A percentile compares a stretch with the other conserved stretches of the same genome.
These are phyloP conservation scores for Coemansia sp. DNA, from an alignment of 192 early-diverging fungal species.

Conservation along the genomic window DNA sequence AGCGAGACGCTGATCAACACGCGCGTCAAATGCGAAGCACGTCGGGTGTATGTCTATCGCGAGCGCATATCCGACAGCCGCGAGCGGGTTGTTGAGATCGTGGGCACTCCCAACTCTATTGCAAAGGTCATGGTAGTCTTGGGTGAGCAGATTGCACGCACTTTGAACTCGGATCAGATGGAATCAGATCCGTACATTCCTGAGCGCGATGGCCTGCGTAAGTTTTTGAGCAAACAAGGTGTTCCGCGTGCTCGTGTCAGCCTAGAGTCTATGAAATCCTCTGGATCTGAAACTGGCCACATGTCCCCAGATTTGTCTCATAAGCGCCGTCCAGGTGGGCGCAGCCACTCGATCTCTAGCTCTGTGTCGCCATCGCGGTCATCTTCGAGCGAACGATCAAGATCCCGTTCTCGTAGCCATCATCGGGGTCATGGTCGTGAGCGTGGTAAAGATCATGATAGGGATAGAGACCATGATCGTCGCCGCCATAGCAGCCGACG, in stretches of 20 bases:
- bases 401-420: constrained; percentile 27
- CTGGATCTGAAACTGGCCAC: constrained; percentile 13
- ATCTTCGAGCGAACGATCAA: constrained; percentile 18
- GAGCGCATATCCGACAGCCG: constrained; percentile 54
- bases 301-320: constrained; percentile 4
- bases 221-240: constrained; percentile 49
- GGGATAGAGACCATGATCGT: background rate
- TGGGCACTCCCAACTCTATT: constrained; percentile 45
- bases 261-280: constrained; percentile 37
- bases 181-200: constrained; percentile 47
- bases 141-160: constrained; percentile 44
- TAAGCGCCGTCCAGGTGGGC: constrained; percentile 11
- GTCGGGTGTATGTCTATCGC: constrained; percentile 54
- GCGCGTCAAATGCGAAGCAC: constrained; percentile 41
- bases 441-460: constrained; percentile 14
- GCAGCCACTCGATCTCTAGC: constrained; percentile 15
- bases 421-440: constrained; percentile 5
- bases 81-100: constrained; percentile 52
- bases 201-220: constrained; percentile 51
- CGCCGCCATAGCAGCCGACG: constrained; percentile 20
- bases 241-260: constrained; percentile 39
- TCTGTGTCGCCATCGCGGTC: constrained; percentile 18
- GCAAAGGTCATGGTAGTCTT: constrained; percentile 37
- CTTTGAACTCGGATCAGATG: constrained; percentile 41
- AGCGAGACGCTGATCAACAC: constrained; percentile 56